Evolutionary conservation across 2,329 filamentous ascomycete genomes (phyloP).

Genomic region (Thielaviopsis populi): DNA sequence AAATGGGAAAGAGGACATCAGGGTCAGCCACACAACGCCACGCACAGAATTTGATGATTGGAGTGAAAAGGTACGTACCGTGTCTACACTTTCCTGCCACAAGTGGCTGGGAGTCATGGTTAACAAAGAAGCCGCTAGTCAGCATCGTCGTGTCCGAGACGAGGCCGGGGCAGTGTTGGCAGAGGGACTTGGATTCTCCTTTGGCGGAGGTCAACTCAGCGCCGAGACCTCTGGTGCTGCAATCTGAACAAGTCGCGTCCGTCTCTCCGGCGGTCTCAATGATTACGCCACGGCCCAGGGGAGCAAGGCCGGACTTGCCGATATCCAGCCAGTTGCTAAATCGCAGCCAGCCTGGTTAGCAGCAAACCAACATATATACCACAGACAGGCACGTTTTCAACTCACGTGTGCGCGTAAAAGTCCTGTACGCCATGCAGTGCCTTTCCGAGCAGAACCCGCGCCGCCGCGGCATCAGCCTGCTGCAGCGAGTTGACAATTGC

Average conservation of each 20-base stretch:
- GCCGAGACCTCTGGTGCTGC: not conserved
- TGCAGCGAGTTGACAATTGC: conserved; percentile 12
- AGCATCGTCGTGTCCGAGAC: not conserved
- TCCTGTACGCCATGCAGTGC: conserved; percentile 18
- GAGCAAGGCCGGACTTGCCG: conserved; percentile 10
- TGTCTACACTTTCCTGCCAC: conserved; percentile 13
- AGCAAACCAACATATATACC: not conserved
- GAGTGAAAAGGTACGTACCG: conserved; percentile 3
- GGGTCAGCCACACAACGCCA: conserved; percentile 6
- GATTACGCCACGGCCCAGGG: conserved; percentile 8
- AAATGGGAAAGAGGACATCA: too few relatives aligned
- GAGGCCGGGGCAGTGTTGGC: conserved; percentile 10
- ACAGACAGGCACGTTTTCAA: not conserved
- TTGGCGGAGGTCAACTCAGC: not conserved
- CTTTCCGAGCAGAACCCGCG: conserved; percentile 15
- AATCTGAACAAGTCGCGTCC: conserved; percentile 3
- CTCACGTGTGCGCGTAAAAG: conserved; percentile 17
- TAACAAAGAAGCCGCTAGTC: conserved; percentile 13
- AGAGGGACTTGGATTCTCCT: not conserved
- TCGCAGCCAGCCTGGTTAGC: not conserved
- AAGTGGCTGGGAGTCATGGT: conserved; percentile 5
- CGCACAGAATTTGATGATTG: not conserved
- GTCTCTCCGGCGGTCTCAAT: conserved; percentile 8
- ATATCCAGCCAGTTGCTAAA: conserved; percentile 15
- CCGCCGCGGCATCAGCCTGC: conserved; percentile 6